Evolutionary conservation across 805 yeast species (phyloP), one percentile per base, ranked within the genome.

Genomic region (Cyberlindnera amylophila): DNA sequence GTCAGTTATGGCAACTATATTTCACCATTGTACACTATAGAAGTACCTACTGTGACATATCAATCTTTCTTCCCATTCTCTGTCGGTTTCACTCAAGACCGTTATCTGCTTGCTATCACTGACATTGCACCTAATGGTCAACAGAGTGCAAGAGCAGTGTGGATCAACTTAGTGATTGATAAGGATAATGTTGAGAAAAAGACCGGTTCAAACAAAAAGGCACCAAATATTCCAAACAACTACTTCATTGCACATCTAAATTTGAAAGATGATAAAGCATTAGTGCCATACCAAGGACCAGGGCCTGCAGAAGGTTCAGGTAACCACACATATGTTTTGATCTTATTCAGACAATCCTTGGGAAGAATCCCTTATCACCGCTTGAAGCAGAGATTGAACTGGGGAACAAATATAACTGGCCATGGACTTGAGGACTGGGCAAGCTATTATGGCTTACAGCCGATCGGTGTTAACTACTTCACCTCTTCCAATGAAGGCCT

Each of bases 391-490:
- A 47, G 56, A 32, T 52, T 51, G 21, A 50, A 49, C 41, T 54
- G 57, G 57, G 58, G 60, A 3, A 50, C 56, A 1, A 36, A 43
- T 13, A 45, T 43, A 19, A 26, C 45, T n/a, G 46, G 44, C 1
- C 48, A 54, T 36, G 54, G 56, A 2, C 37, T 51, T n/a, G 39
- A 47, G 14, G 49, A 47, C 26, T 55, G 57, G 58, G 55, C 55
- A 3, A 36, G 27, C 12, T 41, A 48, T 29, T 55, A 53, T 31
- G 44, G 41, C 2, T 27, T 54, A 18, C 51, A 51, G 34, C 55
- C 54, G 2, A 32, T 54, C 13, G 56, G 47, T 11, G 42, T 47
- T 4, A 54, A 55, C 39, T 54, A 42, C 38, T 54, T 51, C 38
- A 32, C 16, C 6, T 41, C 53, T 8, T 40, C 53, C 12, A 46